phyloP scores from a whole-genome alignment of 192 early-diverging fungal genomes.

The Globomyces pollinis-pini region DNA sequence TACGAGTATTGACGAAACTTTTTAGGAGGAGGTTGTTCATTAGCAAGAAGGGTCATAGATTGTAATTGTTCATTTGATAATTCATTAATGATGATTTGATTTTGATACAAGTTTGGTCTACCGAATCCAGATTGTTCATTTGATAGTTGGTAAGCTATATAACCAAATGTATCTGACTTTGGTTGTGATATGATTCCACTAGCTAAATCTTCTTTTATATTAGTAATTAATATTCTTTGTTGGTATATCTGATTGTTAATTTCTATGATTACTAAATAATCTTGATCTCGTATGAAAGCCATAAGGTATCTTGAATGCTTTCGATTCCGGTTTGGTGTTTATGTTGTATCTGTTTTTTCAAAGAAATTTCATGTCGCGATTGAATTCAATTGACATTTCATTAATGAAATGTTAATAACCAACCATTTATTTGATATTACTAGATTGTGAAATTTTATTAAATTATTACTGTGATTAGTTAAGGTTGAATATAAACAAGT shows the following conservation, averaged over 20 bases:
- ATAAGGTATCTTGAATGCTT: neutral
- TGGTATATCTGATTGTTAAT: neutral
- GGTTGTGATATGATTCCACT: neutral
- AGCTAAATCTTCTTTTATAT: neutral
- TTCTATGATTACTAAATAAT: neutral
- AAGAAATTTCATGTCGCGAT: too few relatives aligned
- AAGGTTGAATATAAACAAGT: too few relatives aligned
- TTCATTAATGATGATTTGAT: neutral
- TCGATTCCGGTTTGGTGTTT: too few relatives aligned
- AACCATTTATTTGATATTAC: too few relatives aligned
- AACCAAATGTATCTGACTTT: neutral
- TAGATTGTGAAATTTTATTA: too few relatives aligned
- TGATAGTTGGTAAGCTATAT: neutral
- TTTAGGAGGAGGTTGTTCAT: neutral
- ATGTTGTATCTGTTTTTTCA: too few relatives aligned
- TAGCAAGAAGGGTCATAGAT: neutral
- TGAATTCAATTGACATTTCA: too few relatives aligned
- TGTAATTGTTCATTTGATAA: neutral
- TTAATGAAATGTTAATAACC: too few relatives aligned
- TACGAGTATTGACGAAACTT: neutral
- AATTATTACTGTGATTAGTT: too few relatives aligned
- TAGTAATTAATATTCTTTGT: neutral
- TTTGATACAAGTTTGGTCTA: neutral
- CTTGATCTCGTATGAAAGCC: constrained; percentile 5
- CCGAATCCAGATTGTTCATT: neutral